Conservation (phyloP, 2,329 filamentous ascomycete species). For the Paradendryphiella salina region DNA sequence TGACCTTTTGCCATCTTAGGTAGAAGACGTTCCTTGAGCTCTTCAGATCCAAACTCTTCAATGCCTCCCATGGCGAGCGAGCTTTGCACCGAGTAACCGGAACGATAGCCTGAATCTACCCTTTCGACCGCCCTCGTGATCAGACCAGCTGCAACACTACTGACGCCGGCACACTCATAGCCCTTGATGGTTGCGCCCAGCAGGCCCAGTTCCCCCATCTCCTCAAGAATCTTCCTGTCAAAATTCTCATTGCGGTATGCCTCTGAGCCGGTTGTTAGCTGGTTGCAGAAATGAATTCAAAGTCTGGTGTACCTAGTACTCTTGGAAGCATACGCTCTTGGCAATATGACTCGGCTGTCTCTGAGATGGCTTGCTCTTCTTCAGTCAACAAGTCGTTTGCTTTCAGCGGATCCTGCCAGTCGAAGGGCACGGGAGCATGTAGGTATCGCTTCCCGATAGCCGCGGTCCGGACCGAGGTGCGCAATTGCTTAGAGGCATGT, state of each 20-base stretch:
- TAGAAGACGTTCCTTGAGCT: conserved; percentile 83
- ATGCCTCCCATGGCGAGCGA: conserved; percentile 94
- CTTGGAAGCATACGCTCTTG: conserved; percentile 85
- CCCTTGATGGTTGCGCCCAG: conserved; percentile 84
- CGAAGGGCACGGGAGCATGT: conserved; percentile 61
- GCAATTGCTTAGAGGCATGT: conserved; percentile 49
- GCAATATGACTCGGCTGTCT: conserved; percentile 91
- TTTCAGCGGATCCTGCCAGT: conserved; percentile 89
- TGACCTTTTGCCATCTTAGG: conserved; percentile 81
- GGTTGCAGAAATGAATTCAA: neutral
- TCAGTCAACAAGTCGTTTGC: conserved; percentile 78
- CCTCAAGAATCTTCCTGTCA: conserved; percentile 79
- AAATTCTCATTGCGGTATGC: conserved; percentile 86
- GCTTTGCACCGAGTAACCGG: conserved; percentile 90
- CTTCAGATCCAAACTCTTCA: conserved; percentile 80
- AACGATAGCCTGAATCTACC: conserved; percentile 88
- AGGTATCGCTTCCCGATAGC: conserved; percentile 46
- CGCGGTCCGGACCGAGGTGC: conserved; percentile 31
- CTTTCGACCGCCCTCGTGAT: conserved; percentile 90
- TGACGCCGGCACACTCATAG: conserved; percentile 85
- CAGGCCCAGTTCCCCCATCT: conserved; percentile 92
- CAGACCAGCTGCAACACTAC: conserved; percentile 83
- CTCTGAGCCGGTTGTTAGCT: conserved; percentile 56
- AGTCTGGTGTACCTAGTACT: conserved; percentile 68
- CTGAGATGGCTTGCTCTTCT: conserved; percentile 85